A percentile compares a stretch with the other conserved stretches of the same genome.
Evolutionary conservation across 257 asterid species (phyloP).

Genomic region (Fraxinus anomala): DNA sequence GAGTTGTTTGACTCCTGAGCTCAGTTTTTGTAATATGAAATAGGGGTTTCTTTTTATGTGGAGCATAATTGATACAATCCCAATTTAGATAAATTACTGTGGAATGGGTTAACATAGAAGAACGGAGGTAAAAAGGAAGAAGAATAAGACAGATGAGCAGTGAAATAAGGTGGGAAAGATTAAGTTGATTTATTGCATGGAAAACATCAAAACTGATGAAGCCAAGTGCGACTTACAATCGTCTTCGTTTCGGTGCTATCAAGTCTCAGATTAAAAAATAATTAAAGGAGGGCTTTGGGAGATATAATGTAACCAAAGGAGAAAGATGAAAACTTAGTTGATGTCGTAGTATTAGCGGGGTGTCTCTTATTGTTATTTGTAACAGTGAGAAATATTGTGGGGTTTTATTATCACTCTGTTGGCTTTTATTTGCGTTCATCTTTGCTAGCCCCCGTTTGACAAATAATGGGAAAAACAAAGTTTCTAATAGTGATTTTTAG

Average conservation of each 20-base stretch:
- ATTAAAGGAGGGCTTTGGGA: background rate
- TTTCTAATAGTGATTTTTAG: too few relatives aligned
- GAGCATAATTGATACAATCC: too few relatives aligned
- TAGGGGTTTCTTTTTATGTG: background rate
- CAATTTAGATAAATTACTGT: background rate
- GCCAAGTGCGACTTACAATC: background rate
- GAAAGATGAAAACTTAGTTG: background rate
- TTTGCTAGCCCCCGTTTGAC: too few relatives aligned
- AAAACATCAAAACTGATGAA: background rate
- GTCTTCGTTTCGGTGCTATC: background rate
- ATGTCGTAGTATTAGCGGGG: background rate
- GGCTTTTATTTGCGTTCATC: background rate
- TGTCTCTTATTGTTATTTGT: background rate
- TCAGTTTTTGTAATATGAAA: background rate
- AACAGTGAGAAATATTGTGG: background rate
- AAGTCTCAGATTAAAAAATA: background rate
- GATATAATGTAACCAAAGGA: background rate
- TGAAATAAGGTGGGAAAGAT: too few relatives aligned
- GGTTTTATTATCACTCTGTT: background rate
- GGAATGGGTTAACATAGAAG: background rate
- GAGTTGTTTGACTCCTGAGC: background rate
- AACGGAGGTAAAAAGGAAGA: background rate
- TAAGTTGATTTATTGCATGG: too few relatives aligned
- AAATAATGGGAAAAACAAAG: too few relatives aligned
- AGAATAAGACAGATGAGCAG: too few relatives aligned